Evolutionary conservation across 2,329 filamentous ascomycete genomes (phyloP).

Genomic region (Sclerotinia borealis): DNA sequence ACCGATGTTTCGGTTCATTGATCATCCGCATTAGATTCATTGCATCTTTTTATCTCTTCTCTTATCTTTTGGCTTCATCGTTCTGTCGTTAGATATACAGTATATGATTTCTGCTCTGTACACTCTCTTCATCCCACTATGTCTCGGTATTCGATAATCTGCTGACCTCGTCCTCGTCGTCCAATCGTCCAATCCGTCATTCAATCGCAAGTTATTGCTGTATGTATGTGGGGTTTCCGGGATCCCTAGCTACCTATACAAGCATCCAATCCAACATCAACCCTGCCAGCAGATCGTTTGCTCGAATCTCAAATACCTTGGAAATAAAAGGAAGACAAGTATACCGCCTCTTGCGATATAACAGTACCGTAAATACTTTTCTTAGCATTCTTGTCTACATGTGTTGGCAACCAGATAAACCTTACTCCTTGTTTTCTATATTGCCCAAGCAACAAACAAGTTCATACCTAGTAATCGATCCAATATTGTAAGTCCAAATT

Average conservation of each 20-base stretch:
- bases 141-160: neutral
- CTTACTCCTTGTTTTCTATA: conserved; percentile 11
- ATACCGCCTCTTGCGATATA: conserved; percentile 8
- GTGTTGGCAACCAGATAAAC: conserved; percentile 9
- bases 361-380: neutral
- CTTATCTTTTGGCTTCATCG: neutral
- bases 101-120: neutral
- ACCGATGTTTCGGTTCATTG: neutral
- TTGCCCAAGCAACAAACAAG: conserved; percentile 6
- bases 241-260: neutral
- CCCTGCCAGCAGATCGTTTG: conserved; percentile 14
- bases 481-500: conserved; percentile 6
- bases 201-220: conserved; percentile 3
- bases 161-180: neutral
- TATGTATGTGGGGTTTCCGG: conserved; percentile 6
- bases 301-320: conserved; percentile 11
- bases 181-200: neutral
- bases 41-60: neutral
- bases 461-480: neutral
- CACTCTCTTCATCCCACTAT: neutral
- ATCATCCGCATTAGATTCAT: neutral
- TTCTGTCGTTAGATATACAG: neutral
- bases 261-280: conserved; percentile 7
- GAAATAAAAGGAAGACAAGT: conserved; percentile 8
- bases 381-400: neutral